These are phyloP conservation scores for Hydnum rufescens DNA, from an alignment of 768 basidiomycete genomes.

Conservation along the genomic window DNA sequence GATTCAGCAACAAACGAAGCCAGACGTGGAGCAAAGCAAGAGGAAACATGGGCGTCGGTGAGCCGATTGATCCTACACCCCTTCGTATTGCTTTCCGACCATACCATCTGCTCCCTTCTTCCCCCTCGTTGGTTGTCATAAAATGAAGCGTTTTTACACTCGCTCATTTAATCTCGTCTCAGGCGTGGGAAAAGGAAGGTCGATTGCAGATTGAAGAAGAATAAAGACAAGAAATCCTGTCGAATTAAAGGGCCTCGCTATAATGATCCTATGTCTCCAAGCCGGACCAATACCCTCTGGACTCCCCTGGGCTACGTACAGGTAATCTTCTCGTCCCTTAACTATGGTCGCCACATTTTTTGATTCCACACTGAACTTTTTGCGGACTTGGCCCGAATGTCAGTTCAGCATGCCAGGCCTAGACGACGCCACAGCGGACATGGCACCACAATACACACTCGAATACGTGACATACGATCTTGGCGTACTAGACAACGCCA, in stretches of 20 bases:
- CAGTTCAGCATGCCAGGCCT: conserved; percentile 53
- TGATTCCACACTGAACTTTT: not conserved
- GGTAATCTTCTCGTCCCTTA: conserved; percentile 21
- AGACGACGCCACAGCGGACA: conserved; percentile 26
- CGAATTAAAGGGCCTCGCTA: conserved; percentile 35
- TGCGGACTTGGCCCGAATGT: conserved; percentile 5
- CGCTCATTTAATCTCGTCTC: not conserved
- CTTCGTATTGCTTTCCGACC: no score
- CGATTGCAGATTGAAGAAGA: conserved; percentile 30
- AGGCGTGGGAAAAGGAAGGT: not conserved
- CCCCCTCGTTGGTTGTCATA: no score
- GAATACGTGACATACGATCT: conserved; percentile 56
- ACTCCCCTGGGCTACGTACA: conserved; percentile 72
- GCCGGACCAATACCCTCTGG: conserved; percentile 46
- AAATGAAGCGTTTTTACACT: not conserved
- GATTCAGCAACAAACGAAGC: conserved; percentile 1
- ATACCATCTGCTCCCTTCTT: no score
- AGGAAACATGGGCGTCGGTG: conserved; percentile 29
- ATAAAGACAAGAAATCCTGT: conserved; percentile 45
- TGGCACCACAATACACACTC: conserved; percentile 43
- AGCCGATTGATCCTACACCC: not conserved
- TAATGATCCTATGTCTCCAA: conserved; percentile 46
- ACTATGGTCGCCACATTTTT: not conserved
- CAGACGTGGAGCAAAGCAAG: conserved; percentile 12
- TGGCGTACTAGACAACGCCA: conserved; percentile 23